A percentile compares a stretch with the other conserved stretches of the same genome.
Evolutionary conservation across 176 grass and related monocot species (phyloP).

Genomic region (Echinochloa phyllopogon): DNA sequence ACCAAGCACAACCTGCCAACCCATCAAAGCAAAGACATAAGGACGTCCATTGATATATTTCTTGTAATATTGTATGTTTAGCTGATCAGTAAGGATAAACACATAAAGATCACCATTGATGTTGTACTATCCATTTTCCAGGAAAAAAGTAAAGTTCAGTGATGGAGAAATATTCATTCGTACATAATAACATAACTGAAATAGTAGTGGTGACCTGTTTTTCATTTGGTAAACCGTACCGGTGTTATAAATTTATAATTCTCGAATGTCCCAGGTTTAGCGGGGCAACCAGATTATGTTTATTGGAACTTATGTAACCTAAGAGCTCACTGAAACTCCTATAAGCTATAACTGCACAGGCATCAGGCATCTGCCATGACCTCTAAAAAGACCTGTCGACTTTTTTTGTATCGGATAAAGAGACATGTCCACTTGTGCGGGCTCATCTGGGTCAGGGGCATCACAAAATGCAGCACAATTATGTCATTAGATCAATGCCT

Average conservation of each 20-base stretch:
- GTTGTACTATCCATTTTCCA: background rate
- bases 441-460: background rate
- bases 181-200: background rate
- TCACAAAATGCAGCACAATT: background rate
- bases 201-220: background rate
- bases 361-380: background rate
- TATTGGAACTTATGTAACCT: background rate
- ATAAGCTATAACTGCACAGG: background rate
- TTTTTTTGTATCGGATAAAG: no score
- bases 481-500: background rate
- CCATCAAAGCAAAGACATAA: conserved; percentile 48
- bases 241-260: background rate
- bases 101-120: background rate
- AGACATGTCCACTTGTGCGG: background rate
- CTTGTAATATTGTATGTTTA: conserved; percentile 15
- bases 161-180: background rate
- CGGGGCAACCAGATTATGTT: background rate
- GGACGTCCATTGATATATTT: background rate
- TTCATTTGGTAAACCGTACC: background rate
- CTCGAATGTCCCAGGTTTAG: background rate
- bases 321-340: background rate
- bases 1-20: conserved; percentile 31
- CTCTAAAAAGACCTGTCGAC: background rate
- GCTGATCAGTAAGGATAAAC: conserved; percentile 20
- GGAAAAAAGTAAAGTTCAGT: background rate